Evolutionary conservation across 2,329 filamentous ascomycete genomes (phyloP), one percentile per base, ranked within the genome.

Genomic region (Monilinia vaccinii-corymbosi): DNA sequence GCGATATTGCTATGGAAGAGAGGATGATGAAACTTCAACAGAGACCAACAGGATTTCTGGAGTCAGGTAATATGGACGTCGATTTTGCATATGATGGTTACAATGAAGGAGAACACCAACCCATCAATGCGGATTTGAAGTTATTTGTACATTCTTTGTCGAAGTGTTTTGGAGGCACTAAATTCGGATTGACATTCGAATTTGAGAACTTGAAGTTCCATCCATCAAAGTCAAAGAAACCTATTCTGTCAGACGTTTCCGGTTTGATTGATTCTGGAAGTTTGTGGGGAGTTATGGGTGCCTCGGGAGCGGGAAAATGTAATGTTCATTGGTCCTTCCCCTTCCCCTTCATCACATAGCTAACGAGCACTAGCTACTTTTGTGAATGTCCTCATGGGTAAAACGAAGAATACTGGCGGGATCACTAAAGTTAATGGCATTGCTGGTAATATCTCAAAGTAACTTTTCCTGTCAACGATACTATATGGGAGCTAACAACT

Each of bases 371-470:
- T 44, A 70, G 69, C 78, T 21, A 84, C 81, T 0, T 82, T 84
- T 62, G 75, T 84, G 36, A 84, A 83, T 60, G 78, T 82, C 31
- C 74, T 84, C n/a, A 83, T 83, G 80, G 81, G 81, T 14, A 83
- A 84, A 69, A 75, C 73, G 0, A 75, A 71, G 38, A 75, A 79
- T 61, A 83, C 79, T 0, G 73, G 74, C 0, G 81, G 81, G 2
- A 64, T 73, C 0, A 77, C 81, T 31, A 78, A 76, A 50, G 75
- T 84, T 63, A 84, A 84, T 59, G 67, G 68, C 1, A 62, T 70
- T 18, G 61, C 67, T 58, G 67, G 67, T 18, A 65, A 68, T 21
- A 67, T 70, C 45, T 63, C 65, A n/a, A 70, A 66, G 67, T 69
- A 62, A 23, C 61, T 32, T 8, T 46, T 16, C 47, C 23, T 28